These are phyloP conservation scores for Teunomyces tritomae DNA, from an alignment of 805 yeast species.

Conservation along the genomic window DNA sequence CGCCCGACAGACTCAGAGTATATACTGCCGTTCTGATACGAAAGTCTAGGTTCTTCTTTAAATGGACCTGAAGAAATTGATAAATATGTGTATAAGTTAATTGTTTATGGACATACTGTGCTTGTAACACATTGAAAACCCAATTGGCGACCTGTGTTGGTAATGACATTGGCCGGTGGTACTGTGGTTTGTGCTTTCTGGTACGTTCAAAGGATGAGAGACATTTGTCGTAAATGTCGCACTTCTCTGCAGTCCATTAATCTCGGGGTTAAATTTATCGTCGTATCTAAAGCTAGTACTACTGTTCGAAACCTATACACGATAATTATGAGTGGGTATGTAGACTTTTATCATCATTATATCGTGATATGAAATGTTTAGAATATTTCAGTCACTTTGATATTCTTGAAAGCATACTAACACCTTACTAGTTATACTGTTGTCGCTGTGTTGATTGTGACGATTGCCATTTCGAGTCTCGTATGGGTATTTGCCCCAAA, in stretches of 20 bases:
- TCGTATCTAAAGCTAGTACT: not conserved
- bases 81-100: conserved; percentile 62
- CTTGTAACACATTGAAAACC: conserved; percentile 40
- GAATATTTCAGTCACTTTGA: too few relatives aligned
- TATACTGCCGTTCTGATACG: conserved; percentile 64
- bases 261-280: not conserved
- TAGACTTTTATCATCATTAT: conserved; percentile 3
- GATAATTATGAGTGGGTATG: conserved; percentile 46
- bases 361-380: too few relatives aligned
- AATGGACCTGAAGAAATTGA: conserved; percentile 47
- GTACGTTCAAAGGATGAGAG: not conserved
- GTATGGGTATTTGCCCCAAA: conserved; percentile 89
- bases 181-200: not conserved
- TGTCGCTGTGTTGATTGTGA: conserved; percentile 57
- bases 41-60: conserved; percentile 38
- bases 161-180: conserved; percentile 3
- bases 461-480: conserved; percentile 55
- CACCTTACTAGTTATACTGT: conserved; percentile 59
- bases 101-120: conserved; percentile 59
- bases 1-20: conserved; percentile 51
- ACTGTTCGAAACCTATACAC: not conserved
- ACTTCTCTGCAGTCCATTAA: not conserved
- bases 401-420: conserved; percentile 7
- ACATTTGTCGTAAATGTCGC: not conserved
- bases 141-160: conserved; percentile 33